Conservation (phyloP, 73 alveolate genomes). For the Paramecium caudatum region DNA sequence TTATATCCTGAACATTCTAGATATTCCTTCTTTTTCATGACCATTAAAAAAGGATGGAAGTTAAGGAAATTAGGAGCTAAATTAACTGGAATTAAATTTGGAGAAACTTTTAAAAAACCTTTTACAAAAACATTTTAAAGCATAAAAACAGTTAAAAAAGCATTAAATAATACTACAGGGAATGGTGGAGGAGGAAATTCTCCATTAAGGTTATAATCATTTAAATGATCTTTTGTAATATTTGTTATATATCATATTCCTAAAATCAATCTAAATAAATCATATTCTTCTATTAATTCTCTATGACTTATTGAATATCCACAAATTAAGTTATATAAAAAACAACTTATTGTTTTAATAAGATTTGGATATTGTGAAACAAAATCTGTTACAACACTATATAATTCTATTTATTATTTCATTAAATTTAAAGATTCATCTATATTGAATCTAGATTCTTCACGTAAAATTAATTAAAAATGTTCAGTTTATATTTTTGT, state of each 20-base stretch:
- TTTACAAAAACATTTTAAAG: background rate
- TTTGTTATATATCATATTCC: background rate
- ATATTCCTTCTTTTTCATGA: constrained; percentile 40
- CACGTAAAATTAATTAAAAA: constrained; percentile 50
- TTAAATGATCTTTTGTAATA: background rate
- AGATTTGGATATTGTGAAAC: constrained; percentile 39
- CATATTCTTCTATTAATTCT: constrained; percentile 23
- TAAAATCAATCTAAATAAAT: background rate
- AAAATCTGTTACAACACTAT: constrained; percentile 1
- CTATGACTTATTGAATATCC: constrained; percentile 39
- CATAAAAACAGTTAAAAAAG: constrained; percentile 4
- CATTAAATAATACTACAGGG: background rate
- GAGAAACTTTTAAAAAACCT: constrained; percentile 1
- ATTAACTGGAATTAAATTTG: background rate
- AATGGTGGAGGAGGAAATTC: constrained; percentile 38
- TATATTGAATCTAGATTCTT: constrained; percentile 44
- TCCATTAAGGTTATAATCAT: background rate
- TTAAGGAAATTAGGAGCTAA: constrained; percentile 43
- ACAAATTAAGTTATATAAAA: background rate
- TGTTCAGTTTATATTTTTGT: constrained; percentile 19
- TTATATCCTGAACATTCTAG: constrained; percentile 34
- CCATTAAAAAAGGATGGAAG: constrained; percentile 43
- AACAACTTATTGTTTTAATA: constrained; percentile 7
- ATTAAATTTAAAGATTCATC: background rate
- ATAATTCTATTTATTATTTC: background rate